Evolutionary conservation across 805 yeast genomes (phyloP).

Genomic region (Kazachstania kunashirensis): DNA sequence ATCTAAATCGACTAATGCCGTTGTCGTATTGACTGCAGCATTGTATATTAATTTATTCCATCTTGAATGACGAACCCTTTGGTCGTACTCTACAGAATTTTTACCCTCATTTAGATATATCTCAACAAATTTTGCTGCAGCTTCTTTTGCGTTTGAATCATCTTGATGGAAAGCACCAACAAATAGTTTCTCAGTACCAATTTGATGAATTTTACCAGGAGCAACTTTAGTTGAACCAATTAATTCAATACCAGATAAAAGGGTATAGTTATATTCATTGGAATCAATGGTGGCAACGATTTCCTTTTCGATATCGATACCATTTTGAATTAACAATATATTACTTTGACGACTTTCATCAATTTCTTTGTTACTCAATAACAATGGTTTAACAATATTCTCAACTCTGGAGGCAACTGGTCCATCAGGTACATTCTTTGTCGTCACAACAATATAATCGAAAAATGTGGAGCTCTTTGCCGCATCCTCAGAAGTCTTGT

Average conservation of each 20-base stretch:
- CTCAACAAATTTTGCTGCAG: conserved; percentile 32
- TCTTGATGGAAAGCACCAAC: conserved; percentile 43
- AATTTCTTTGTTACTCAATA: conserved; percentile 29
- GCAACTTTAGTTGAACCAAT: conserved; percentile 48
- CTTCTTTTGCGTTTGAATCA: conserved; percentile 24
- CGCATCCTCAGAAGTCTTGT: conserved; percentile 39
- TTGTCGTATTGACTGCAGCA: conserved; percentile 50
- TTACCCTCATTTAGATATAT: conserved; percentile 36
- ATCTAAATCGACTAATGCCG: conserved; percentile 49
- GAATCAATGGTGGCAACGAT: conserved; percentile 38
- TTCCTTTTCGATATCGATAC: conserved; percentile 54
- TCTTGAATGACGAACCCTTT: conserved; percentile 41
- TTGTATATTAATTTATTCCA: conserved; percentile 61
- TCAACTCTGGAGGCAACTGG: conserved; percentile 35
- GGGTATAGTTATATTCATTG: conserved; percentile 19
- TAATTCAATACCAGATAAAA: conserved; percentile 55
- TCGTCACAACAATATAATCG: conserved; percentile 54
- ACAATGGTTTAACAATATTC: conserved; percentile 41
- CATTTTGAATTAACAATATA: conserved; percentile 55
- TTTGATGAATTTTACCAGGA: conserved; percentile 40
- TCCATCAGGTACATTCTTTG: conserved; percentile 64
- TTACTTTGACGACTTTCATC: conserved; percentile 29
- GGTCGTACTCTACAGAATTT: conserved; percentile 33
- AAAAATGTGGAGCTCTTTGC: conserved; percentile 32
- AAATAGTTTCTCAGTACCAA: conserved; percentile 40